Base-by-base conservation (phyloP, 441 rosid species). In the Populus hybrid region DNA sequence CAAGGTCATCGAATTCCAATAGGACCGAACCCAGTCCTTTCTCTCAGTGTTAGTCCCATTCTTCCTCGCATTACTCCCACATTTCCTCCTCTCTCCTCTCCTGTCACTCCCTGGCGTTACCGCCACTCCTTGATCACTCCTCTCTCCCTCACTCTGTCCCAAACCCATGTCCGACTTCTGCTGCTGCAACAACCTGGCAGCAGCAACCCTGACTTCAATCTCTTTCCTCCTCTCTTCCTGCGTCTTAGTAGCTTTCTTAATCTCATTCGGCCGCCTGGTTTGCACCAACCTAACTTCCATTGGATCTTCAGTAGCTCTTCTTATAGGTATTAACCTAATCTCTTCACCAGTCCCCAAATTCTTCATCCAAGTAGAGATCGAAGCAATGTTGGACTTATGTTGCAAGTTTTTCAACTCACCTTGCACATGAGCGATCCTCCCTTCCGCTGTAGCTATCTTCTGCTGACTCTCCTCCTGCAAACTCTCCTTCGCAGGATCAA, bases 181-280 rank as follows among this genome's bases (percentile, higher is more conserved):
- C 86, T 46, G 98, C 90, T 94, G 99, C 86, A 88, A 65, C 78
- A 94, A 81, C 80, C 91, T 88, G 46, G 91, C 95, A n/a, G 99
- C 99, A 69, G 97, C 97, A 34, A 95, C 97, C 86, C 92, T 87
- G 71, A 95, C 99, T 85, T 95, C 99, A 82, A 94, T 89, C 90
- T 92, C 99, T 79, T 94, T 91, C 87, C 98, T 86, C 77, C 81
- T 84, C 85, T 95, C 99, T 82, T 95, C 99, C 14, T 83, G 91
- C 9, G 98, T 94, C 89, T 95, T 95, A 21, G 90, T 89, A 30
- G 97, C 97, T 78, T 93, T 95, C 83, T 91, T 94, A 77, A 95
- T 94, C 90, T 95, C 99, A 76, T 95, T 92, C 0, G 98, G 94
- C 79, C 97, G 86, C 85, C 93, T 90, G 18, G 89, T 67, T 80